Base-by-base conservation (phyloP, 139 green algal genomes). In the Chlamydomonas applanata region DNA sequence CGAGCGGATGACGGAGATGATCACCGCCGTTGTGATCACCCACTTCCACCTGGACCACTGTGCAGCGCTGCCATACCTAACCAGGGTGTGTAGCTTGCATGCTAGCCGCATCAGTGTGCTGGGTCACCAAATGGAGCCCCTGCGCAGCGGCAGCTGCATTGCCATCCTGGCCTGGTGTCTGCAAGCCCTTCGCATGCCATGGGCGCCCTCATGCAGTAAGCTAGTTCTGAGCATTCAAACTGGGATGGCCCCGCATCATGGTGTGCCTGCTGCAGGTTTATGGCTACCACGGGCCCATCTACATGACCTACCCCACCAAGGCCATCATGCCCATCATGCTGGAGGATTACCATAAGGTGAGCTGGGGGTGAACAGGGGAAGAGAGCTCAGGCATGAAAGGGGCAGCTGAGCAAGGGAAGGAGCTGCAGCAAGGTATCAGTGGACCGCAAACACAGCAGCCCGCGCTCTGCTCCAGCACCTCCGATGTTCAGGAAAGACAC, bases 271-370 rank as follows among this genome's bases (percentile, higher is more conserved):
- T 52, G 30, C 72, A 88, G 82, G 70, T 83, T 32, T 61, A 67
- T 19, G 86, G 86, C 44, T 94, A 93, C 74, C 20, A 45, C 4
- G 89, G 89, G 1, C 89, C 89, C 11, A 76, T 94, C 35, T 89
- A 86, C 68, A 91, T 91, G 83, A 94, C 89, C 20, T 85, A 88
- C 66, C 86, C 89, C 63, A 94, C 89, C 30, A 78, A 79, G n/a
- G 86, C 84, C n/a, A 82, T 94, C 17, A 75, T 80, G 30, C 88
- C 88, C 0, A 72, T 94, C 35, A 90, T 94, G 83, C 82, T 94
- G 61, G 83, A 91, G 30, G 89, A 94, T 77, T 94, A 89, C 70
- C 81, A 87, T 49, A 87, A 84, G 77, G 81, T 87, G 30, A 56
- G n/a, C n/a, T 49, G 40, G 11, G 40, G 11, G 7, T 7, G 7